Evolutionary conservation across 2,329 filamentous ascomycete species (phyloP).

Genomic region (Scytalidium sp.): DNA sequence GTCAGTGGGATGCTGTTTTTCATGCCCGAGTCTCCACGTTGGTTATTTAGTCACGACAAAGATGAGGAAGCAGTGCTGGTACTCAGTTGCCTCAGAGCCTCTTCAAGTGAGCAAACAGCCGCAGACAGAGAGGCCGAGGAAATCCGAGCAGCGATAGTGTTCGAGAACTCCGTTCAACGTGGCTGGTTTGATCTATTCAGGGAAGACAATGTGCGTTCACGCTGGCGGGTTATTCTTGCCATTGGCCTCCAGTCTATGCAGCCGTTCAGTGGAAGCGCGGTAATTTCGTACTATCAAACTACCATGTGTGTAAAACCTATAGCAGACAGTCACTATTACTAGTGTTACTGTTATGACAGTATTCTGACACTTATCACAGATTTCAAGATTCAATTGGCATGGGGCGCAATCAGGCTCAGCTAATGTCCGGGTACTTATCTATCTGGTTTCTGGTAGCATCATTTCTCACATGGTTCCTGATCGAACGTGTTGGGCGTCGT

Average conservation of each 20-base stretch:
- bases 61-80: conserved; percentile 16
- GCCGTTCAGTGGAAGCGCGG: conserved; percentile 40
- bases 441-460: conserved; percentile 42
- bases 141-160: neutral
- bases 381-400: neutral
- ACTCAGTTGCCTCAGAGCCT: neutral
- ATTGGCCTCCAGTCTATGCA: conserved; percentile 48
- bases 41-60: conserved; percentile 27
- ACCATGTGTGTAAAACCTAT: neutral
- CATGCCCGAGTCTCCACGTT: conserved; percentile 67
- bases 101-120: neutral
- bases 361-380: neutral
- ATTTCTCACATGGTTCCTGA: conserved; percentile 34
- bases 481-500: conserved; percentile 58
- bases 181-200: neutral
- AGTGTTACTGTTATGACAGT: neutral
- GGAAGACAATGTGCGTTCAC: neutral
- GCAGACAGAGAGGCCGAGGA: neutral
- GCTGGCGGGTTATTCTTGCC: conserved; percentile 28
- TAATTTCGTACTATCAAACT: conserved; percentile 27
- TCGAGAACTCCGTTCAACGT: neutral
- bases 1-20: conserved; percentile 29
- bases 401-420: conserved; percentile 6
- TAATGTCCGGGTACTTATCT: conserved; percentile 51
- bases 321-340: no score